phyloP scores from a whole-genome alignment of 75 land plant species.

The Azolla pinnata region DNA sequence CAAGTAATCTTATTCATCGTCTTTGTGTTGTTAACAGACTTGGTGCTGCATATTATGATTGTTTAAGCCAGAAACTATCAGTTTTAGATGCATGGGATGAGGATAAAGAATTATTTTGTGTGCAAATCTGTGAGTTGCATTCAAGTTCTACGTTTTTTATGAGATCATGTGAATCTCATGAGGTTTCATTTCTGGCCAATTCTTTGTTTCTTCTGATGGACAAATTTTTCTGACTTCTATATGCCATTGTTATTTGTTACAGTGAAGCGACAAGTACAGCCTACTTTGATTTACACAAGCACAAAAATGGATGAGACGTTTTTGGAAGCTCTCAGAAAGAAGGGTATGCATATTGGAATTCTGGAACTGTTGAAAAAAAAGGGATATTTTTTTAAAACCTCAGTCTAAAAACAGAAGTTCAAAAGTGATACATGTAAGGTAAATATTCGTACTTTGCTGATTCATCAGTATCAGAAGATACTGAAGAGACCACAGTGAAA shows the following conservation, averaged over 20 bases:
- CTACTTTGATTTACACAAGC: constrained; percentile 70
- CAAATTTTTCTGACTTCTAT: too few species aligned
- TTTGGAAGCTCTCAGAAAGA: constrained; percentile 55
- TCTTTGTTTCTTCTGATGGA: too few species aligned
- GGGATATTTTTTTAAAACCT: not conserved
- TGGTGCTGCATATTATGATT: constrained; percentile 86
- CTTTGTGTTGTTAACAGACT: too few species aligned
- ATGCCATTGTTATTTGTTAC: too few species aligned
- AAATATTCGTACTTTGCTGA: too few species aligned
- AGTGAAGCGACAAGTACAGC: constrained; percentile 86
- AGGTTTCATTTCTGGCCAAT: too few species aligned
- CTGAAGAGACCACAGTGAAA: constrained; percentile 49
- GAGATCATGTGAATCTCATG: too few species aligned
- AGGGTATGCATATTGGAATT: too few species aligned
- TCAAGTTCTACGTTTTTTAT: too few species aligned
- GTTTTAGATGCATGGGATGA: constrained; percentile 94
- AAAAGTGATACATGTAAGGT: not conserved
- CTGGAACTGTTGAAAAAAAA: too few species aligned
- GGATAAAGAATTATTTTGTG: constrained; percentile 47
- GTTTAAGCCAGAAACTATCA: constrained; percentile 46
- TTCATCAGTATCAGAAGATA: constrained; percentile 34
- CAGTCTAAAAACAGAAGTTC: not conserved
- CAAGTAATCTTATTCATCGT: too few species aligned
- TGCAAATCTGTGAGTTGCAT: constrained; percentile 69
- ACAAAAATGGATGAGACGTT: constrained; percentile 84